Base-by-base conservation (phyloP, 208 protist genomes). In the Trypanosoma rangeli region DNA sequence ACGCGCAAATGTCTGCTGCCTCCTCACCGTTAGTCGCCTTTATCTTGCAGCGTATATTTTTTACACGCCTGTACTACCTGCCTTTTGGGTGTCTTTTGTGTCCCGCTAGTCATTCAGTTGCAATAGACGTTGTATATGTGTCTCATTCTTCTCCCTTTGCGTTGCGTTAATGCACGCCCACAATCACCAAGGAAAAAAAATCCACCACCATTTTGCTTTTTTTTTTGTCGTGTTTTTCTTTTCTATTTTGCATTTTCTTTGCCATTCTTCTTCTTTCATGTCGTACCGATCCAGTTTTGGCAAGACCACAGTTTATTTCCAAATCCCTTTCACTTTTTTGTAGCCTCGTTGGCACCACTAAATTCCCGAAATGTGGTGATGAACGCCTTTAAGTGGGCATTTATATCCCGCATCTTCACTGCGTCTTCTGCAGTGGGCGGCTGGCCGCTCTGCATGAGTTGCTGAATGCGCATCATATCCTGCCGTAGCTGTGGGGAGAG, bases 291-390 rank as follows among this genome's bases (percentile, higher is more conserved):
- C 3, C 15, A 42, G 26, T 68, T 50, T 73, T 66, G 3, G 15
- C 4, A 29, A 31, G 42, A 24, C 3, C 33, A 50, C 53, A 35
- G 0, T n/a, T 31, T 33, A 24, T 44, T 33, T 33, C 50, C 29
- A 5, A 0, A 35, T 31, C 31, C n/a, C 28, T 35, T 42, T 24
- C 13, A 55, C 26, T 37, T 24, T 28, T 31, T 37, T 16, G 12
- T 26, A 1, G 31, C 29, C 29, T 8, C 37, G 61, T 42, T 39
- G 37, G 9, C 28, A 3, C 46, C 58, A 61, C 61, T 59, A 54
- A 95, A 95, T 52, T 81, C 78, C 54, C 86, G 62, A 83, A 96
- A 83, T 9, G 91, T 94, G 15, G 67, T 53, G 68, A 93, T 88
- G 63, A 91, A 93, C 1, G 91, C 81, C 20, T 72, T 80, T n/a